These are phyloP conservation scores for Rhododendron ferrugineum DNA, from an alignment of 148 eudicot species.

Conservation along the genomic window DNA sequence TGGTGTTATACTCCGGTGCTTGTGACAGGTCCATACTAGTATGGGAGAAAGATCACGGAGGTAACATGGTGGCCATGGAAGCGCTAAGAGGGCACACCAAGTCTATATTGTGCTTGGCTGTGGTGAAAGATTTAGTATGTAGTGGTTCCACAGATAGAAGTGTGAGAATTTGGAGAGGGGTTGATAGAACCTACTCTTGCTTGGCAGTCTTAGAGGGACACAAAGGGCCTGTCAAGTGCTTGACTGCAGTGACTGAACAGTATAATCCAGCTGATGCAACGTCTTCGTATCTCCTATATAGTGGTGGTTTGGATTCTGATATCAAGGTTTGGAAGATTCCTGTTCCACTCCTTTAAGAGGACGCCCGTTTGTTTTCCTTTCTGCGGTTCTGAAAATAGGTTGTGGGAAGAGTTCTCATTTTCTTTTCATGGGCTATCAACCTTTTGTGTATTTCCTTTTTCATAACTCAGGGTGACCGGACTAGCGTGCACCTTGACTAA, in stretches of 20 bases:
- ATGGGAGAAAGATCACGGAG: slow-evolving; percentile 52
- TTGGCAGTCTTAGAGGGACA: slow-evolving; percentile 76
- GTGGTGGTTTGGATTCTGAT: slow-evolving; percentile 77
- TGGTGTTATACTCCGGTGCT: slow-evolving; percentile 66
- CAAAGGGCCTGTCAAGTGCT: slow-evolving; percentile 74
- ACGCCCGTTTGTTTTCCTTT: background rate
- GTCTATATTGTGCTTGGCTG: slow-evolving; percentile 60
- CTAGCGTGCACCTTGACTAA: background rate
- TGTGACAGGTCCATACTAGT: slow-evolving; percentile 60
- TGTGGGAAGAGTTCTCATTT: slow-evolving; percentile 3
- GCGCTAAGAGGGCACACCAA: slow-evolving; percentile 64
- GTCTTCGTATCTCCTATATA: slow-evolving; percentile 56
- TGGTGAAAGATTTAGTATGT: slow-evolving; percentile 40
- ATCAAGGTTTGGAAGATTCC: slow-evolving; percentile 77
- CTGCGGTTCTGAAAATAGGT: background rate
- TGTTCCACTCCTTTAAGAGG: slow-evolving; percentile 24
- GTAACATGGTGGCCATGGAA: slow-evolving; percentile 39
- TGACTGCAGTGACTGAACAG: slow-evolving; percentile 34
- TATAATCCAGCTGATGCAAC: slow-evolving; percentile 23
- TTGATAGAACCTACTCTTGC: slow-evolving; percentile 44
- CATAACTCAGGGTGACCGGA: background rate
- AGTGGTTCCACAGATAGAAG: slow-evolving; percentile 90
- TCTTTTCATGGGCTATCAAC: background rate
- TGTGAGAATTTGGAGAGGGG: slow-evolving; percentile 70
- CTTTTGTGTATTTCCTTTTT: background rate